Evolutionary conservation across 441 rosid species (phyloP), one percentile per base, ranked within the genome.

Genomic region (Omphalea diandra): DNA sequence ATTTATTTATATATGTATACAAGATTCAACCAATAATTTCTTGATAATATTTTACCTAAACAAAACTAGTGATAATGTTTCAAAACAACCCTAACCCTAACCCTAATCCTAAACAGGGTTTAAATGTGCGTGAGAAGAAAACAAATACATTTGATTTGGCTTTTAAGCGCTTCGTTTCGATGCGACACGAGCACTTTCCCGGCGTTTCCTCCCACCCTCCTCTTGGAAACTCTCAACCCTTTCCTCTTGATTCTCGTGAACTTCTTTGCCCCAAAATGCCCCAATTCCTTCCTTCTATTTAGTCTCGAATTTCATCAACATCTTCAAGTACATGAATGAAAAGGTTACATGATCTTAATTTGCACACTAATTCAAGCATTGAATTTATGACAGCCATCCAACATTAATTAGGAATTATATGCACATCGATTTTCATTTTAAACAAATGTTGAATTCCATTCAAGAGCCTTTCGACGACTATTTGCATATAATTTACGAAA

Each of bases 111-210:
- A 35, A n/a, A 31, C 35, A 69, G 70, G 67, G 69, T 29, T 56
- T 64, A 26, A 22, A n/a, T 61, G 44, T 27, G 14, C 2, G 56
- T 49, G 53, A 60, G 79, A 75, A 80, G 77, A 74, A 68, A 75
- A 63, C 58, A 70, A 66, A 75, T 73, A 58, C 54, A 73, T 56
- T 57, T 69, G 65, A 70, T 47, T 47, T 18, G 9, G 78, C 79
- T 78, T 75, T 67, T 33, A 38, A 68, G 41, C 29, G 76, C 54
- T 65, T 57, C 60, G 73, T 80, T 72, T 81, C 91, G 87, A 86
- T 93, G 87, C 80, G 93, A 86, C 96, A 83, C 91, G 93, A 86
- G 86, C 91, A 90, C 87, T 87, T 90, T 86, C 83, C 93, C 86
- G 87, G 89, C 85, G 91, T 85, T 85, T 90, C 88, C 88, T 90